Percentiles rank a stretch among this genome's conserved stretches.
These are phyloP conservation scores for Flaveria sonorensis DNA, from an alignment of 129 eudicot species.

Conservation along the genomic window DNA sequence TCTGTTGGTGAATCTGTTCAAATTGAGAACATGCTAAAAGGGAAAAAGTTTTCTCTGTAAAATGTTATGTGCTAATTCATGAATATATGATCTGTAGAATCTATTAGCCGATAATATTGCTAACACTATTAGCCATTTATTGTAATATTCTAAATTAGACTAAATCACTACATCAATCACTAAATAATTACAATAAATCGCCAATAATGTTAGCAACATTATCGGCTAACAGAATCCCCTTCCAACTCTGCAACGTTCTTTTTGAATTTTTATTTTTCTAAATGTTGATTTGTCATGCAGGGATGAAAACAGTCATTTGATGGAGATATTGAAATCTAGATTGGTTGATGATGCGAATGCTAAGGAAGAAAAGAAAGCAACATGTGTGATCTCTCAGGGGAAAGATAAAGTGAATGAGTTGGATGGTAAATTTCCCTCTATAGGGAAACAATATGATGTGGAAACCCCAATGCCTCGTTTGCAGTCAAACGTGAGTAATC, in stretches of 20 bases:
- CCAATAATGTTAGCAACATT: too few species aligned
- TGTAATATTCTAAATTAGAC: too few species aligned
- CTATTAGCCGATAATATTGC: too few species aligned
- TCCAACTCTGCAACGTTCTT: too few species aligned
- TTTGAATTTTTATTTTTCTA: not conserved
- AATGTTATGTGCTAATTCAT: not conserved
- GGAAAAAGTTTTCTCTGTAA: conserved; percentile 75
- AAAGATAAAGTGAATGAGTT: conserved; percentile 31
- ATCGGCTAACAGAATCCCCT: too few species aligned
- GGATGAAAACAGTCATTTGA: conserved; percentile 66
- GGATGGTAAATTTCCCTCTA: conserved; percentile 36
- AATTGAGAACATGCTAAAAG: conserved; percentile 72
- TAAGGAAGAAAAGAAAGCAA: conserved; percentile 42
- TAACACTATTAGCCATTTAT: too few species aligned
- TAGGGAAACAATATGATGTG: conserved; percentile 39
- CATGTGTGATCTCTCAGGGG: conserved; percentile 31
- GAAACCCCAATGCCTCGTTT: conserved; percentile 46
- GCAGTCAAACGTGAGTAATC: conserved; percentile 46
- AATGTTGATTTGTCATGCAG: conserved; percentile 39
- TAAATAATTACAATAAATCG: too few species aligned
- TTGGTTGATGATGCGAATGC: conserved; percentile 39
- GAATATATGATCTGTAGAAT: not conserved
- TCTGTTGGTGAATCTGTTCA: conserved; percentile 36
- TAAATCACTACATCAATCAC: too few species aligned
- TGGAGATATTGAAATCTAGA: conserved; percentile 71